These are phyloP conservation scores for Cladosporium velox DNA, from an alignment of 2,329 filamentous ascomycete genomes.

Conservation along the genomic window DNA sequence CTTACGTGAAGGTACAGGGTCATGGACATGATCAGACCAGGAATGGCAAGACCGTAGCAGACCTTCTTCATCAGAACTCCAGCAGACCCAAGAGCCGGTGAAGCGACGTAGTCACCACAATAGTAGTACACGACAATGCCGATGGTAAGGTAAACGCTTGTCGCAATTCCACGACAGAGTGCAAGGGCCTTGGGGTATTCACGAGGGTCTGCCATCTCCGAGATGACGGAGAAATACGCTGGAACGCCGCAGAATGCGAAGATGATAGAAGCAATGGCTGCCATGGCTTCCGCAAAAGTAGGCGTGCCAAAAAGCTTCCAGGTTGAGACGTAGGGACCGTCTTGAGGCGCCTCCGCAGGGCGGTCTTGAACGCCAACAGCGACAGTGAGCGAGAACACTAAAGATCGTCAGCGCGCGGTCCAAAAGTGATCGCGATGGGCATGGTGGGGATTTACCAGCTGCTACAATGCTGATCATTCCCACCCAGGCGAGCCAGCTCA, in stretches of 20 bases:
- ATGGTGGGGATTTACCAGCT: conserved; percentile 13
- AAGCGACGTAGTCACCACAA: conserved; percentile 51
- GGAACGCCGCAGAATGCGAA: conserved; percentile 44
- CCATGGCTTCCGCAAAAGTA: conserved; percentile 22
- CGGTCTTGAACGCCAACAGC: conserved; percentile 39
- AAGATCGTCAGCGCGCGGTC: background rate
- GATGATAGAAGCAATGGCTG: conserved; percentile 33
- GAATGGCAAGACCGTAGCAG: conserved; percentile 43
- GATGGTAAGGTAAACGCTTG: conserved; percentile 40
- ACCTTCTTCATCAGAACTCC: conserved; percentile 48
- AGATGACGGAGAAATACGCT: conserved; percentile 42
- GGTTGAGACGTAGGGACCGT: conserved; percentile 34
- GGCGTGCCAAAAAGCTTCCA: conserved; percentile 31
- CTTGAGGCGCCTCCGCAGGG: conserved; percentile 38
- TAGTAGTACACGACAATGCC: conserved; percentile 50
- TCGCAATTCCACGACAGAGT: conserved; percentile 29
- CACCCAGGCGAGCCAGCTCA: conserved; percentile 41
- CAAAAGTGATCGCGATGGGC: too few species aligned
- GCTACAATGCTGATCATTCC: conserved; percentile 33
- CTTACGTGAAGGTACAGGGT: conserved; percentile 28
- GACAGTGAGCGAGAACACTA: conserved; percentile 38
- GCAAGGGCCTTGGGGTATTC: conserved; percentile 40
- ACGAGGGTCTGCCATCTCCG: conserved; percentile 43
- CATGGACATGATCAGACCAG: conserved; percentile 31
- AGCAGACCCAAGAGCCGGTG: conserved; percentile 51